Percentiles rank a stretch among this genome's conserved stretches.
These are phyloP conservation scores for Leccinum angustisporum DNA, from an alignment of 1,284 basidiomycete species.

Conservation along the genomic window DNA sequence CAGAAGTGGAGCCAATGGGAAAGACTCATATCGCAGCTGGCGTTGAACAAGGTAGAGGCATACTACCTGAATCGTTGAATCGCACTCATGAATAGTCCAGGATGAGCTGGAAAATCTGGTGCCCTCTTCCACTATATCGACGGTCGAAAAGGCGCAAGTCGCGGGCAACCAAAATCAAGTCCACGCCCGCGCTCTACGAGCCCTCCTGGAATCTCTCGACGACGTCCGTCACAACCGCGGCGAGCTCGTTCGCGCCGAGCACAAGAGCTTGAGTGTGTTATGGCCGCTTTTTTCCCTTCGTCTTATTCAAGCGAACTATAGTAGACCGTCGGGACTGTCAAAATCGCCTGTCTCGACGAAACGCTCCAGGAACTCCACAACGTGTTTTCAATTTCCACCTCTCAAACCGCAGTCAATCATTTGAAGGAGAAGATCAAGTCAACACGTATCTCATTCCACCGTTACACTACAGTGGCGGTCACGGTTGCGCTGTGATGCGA, in stretches of 20 bases:
- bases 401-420: background rate
- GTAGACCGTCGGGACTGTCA: background rate
- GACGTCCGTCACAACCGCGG: conserved; percentile 54
- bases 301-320: background rate
- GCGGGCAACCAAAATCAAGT: conserved; percentile 49
- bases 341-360: background rate
- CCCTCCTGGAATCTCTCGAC: conserved; percentile 79
- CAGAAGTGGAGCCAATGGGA: conserved; percentile 89
- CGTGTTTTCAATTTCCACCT: background rate
- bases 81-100: conserved; percentile 39
- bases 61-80: background rate
- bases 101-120: conserved; percentile 65
- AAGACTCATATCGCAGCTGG: conserved; percentile 67
- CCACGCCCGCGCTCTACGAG: conserved; percentile 74
- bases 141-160: conserved; percentile 34
- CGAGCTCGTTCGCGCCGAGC: conserved; percentile 58
- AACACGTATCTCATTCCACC: background rate
- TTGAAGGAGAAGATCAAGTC: background rate
- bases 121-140: conserved; percentile 58
- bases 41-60: conserved; percentile 64
- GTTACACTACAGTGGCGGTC: too few relatives aligned
- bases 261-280: conserved; percentile 25
- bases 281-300: background rate
- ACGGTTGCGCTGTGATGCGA: too few relatives aligned
- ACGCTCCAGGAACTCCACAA: background rate